Conservation (phyloP, 306 rosid species). For the Pyrus pyrifolia region DNA sequence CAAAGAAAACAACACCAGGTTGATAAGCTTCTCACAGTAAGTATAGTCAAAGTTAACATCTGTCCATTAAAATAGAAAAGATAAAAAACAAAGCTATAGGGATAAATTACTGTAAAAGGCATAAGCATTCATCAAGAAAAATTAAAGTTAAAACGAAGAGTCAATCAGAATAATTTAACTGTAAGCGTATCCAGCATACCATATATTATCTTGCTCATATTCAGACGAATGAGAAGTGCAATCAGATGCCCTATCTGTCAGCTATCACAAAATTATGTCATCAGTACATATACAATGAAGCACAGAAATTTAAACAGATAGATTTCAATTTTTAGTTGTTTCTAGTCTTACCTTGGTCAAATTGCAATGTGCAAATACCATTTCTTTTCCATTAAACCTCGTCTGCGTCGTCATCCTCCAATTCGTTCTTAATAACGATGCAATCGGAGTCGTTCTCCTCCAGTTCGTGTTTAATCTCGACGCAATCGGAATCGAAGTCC, state of each 20-base stretch:
- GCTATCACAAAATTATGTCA: conserved; percentile 38
- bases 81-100: too few relatives aligned
- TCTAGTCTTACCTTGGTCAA: too few relatives aligned
- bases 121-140: not conserved
- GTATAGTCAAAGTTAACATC: not conserved
- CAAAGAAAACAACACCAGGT: conserved; percentile 26
- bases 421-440: too few relatives aligned
- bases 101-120: not conserved
- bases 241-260: conserved; percentile 57
- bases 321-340: too few relatives aligned
- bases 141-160: not conserved
- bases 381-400: too few relatives aligned
- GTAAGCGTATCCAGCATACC: conserved; percentile 50
- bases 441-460: too few relatives aligned
- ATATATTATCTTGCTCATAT: conserved; percentile 55
- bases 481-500: too few relatives aligned
- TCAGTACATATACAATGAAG: not conserved
- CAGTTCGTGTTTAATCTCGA: too few relatives aligned
- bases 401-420: too few relatives aligned
- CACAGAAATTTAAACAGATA: not conserved
- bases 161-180: conserved; percentile 37
- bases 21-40: too few relatives aligned
- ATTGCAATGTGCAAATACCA: too few relatives aligned
- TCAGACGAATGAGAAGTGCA: conserved; percentile 67
- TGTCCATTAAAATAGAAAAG: not conserved